phyloP scores from a whole-genome alignment of 2,329 filamentous ascomycete genomes.

The Pseudocercospora cruenta region DNA sequence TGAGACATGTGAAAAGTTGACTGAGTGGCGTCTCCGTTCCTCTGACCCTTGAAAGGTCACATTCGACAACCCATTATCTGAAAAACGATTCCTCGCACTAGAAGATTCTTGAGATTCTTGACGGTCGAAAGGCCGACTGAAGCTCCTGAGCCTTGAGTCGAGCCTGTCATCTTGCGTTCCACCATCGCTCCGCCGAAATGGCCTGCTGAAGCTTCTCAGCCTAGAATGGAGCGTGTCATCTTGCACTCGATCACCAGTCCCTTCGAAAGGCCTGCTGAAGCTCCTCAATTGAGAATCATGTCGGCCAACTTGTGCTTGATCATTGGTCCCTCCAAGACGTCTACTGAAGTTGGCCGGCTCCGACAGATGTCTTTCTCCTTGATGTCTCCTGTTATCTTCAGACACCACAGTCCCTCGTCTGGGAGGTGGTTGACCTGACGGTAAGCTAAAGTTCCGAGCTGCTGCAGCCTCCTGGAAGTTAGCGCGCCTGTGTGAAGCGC shows the following conservation, averaged over 20 bases:
- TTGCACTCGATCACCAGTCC: background rate
- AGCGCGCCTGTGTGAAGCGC: background rate
- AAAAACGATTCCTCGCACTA: background rate
- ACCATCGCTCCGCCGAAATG: background rate
- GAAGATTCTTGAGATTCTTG: no score
- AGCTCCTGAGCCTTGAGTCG: background rate
- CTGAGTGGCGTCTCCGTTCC: background rate
- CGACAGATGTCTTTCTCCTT: background rate
- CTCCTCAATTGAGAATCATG: background rate
- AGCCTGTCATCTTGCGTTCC: background rate
- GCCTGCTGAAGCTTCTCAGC: background rate
- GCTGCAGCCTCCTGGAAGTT: background rate
- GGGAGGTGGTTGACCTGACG: background rate
- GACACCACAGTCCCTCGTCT: background rate
- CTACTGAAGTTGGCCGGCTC: background rate
- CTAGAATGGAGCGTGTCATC: background rate
- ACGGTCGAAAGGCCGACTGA: background rate
- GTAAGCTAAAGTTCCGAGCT: background rate
- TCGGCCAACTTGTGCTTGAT: background rate
- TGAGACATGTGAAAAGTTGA: slow-evolving; percentile 6
- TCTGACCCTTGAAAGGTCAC: background rate
- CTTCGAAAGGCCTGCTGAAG: background rate
- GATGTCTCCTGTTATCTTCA: background rate
- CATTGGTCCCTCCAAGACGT: background rate
- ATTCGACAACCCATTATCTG: background rate